Evolutionary conservation across 768 basidiomycete species (phyloP), one percentile per base, ranked within the genome.

Genomic region (Kwoniella newhampshirensis): DNA sequence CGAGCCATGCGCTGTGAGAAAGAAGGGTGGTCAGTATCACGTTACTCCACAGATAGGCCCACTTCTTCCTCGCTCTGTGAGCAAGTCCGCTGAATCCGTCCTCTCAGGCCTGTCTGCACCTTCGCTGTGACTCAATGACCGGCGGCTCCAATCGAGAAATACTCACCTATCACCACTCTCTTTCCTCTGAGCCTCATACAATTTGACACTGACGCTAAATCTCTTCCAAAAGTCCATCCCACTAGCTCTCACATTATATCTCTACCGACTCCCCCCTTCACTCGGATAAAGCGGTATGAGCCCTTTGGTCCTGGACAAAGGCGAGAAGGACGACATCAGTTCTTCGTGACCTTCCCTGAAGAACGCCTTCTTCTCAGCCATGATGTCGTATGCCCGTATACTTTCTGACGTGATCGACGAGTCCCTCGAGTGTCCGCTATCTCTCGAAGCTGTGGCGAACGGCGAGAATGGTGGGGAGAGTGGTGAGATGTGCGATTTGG

Each of bases 141-240:
- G n/a, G n/a, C n/a, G n/a, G n/a, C n/a, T n/a, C n/a, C n/a, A n/a
- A n/a, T n/a, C n/a, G n/a, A n/a, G n/a, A n/a, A n/a, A n/a, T n/a
- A 60, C 71, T 59, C 35, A 67, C 71, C 59, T 61, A 23, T 68
- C 62, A 12, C 49, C 49, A 12, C 40, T 5, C 8, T 20, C 17
- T 41, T 48, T 20, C 23, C 46, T n/a, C 39, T 30, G 51, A 21
- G 47, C 51, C 36, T 62, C 54, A 52, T 68, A 68, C 36, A 67
- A 28, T 39, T 48, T 68, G 18, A 70, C 63, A 45, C 54, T 63
- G 4, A 67, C 59, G 39, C 64, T 68, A 32, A 73, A 70, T 39
- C 71, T 56, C 57, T 68, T 70, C 71, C 71, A 73, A 42, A 73
- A 68, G 36, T 73, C 71, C 27, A 50, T 63, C 12, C 64, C 65